These are phyloP conservation scores for Didymella arachidicola DNA, from an alignment of 2,329 filamentous ascomycete species.

Conservation along the genomic window DNA sequence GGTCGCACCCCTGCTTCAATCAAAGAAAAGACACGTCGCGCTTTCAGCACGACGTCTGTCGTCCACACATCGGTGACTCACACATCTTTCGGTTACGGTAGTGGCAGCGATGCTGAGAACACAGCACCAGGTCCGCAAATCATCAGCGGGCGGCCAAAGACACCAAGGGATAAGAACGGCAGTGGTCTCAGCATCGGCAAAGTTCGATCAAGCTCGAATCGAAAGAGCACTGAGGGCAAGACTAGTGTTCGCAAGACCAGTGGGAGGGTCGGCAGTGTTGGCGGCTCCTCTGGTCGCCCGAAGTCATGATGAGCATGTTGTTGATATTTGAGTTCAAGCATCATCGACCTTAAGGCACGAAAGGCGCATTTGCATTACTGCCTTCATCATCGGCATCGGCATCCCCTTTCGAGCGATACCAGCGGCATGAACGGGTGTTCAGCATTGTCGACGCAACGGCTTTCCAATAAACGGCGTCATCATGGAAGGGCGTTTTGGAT, in stretches of 20 bases:
- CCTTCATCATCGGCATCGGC: constrained; percentile 25
- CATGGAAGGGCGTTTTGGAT: constrained; percentile 39
- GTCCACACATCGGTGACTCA: constrained; percentile 48
- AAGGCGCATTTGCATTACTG: constrained; percentile 33
- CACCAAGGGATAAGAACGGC: constrained; percentile 53
- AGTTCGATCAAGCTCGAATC: constrained; percentile 53
- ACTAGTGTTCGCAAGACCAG: constrained; percentile 60
- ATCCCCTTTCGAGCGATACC: constrained; percentile 20
- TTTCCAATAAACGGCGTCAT: constrained; percentile 27
- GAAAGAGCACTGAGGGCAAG: constrained; percentile 58
- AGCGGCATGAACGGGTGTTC: constrained; percentile 22
- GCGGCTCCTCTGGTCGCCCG: constrained; percentile 41
- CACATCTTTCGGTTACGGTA: constrained; percentile 45
- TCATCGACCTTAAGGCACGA: constrained; percentile 31
- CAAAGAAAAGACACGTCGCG: constrained; percentile 72
- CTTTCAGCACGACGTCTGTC: constrained; percentile 74
- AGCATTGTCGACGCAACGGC: constrained; percentile 27
- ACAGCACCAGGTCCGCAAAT: constrained; percentile 35
- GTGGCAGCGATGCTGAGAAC: constrained; percentile 59
- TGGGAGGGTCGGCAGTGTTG: constrained; percentile 58
- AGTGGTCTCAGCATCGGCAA: constrained; percentile 58
- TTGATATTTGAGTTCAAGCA: constrained; percentile 18
- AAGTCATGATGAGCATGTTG: constrained; percentile 39
- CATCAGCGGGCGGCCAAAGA: constrained; percentile 52
- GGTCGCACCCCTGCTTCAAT: constrained; percentile 63